Conservation (phyloP, 179 eudicot species). For the Dionaea muscipula region DNA sequence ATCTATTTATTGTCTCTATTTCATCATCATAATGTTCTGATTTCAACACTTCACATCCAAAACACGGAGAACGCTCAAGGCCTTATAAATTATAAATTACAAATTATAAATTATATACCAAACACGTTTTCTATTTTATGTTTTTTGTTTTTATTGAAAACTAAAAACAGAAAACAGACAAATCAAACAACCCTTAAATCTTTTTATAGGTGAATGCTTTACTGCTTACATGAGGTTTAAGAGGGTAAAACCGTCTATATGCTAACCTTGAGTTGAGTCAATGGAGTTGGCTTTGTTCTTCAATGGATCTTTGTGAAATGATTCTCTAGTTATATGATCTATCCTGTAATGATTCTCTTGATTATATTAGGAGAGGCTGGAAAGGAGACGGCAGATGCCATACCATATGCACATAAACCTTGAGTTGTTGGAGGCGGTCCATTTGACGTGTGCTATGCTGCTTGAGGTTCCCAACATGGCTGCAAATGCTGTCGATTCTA, state of each 20-base stretch:
- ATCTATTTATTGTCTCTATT: neutral
- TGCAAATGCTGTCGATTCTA: slow-evolving; percentile 58
- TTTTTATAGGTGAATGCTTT: too few species aligned
- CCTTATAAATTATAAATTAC: too few species aligned
- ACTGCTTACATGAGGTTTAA: too few species aligned
- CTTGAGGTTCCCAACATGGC: slow-evolving; percentile 97
- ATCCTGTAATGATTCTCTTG: neutral
- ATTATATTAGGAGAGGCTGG: slow-evolving; percentile 54
- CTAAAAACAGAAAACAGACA: too few species aligned
- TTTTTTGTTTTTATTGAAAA: too few species aligned
- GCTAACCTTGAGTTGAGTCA: too few species aligned
- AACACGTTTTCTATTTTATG: too few species aligned
- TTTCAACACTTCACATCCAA: too few species aligned
- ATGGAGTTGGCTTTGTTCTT: neutral
- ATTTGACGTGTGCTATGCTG: slow-evolving; percentile 79
- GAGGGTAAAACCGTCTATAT: too few species aligned
- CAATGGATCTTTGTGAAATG: neutral
- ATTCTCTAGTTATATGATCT: neutral
- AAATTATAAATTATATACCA: too few species aligned
- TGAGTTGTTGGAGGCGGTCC: slow-evolving; percentile 78
- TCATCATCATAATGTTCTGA: neutral
- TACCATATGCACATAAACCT: slow-evolving; percentile 97
- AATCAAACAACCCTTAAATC: too few species aligned
- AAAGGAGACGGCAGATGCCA: slow-evolving; percentile 89
- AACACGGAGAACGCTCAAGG: too few species aligned